Base-by-base conservation (phyloP, 768 basidiomycete genomes). In the Mycena haematopus region DNA sequence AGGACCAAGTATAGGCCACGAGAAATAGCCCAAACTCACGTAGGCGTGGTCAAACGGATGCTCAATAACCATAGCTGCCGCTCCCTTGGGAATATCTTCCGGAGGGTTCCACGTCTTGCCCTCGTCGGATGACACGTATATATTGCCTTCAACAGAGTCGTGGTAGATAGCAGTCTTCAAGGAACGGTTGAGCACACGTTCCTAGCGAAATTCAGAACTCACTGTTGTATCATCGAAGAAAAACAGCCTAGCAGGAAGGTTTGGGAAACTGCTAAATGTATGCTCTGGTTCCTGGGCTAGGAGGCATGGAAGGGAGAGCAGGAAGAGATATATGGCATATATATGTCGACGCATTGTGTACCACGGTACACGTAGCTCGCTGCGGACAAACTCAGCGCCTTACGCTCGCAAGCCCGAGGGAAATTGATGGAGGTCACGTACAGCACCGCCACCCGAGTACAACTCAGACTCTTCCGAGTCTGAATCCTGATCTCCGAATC, bases 191-290 rank as follows among this genome's bases (percentile, higher is more conserved):
- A 72, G 61, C 19, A 52, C 27, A 36, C 42, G 25, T 38, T 29
- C n/a, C 14, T 51, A 49, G 45, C 31, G 47, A 47, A 36, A 51
- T 14, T 40, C 54, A 42, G 56, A 51, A 79, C 90, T 68, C 68
- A 96, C 96, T 31, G 89, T 76, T 8, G 93, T 89, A 77, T 97
- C 96, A 65, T 98, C 92, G 77, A 99, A 97, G 82, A 95, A 98
- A 79, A 91, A 92, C 55, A 96, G 72, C 68, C 84, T 82, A 14
- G 84, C 84, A 10, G 95, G 94, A 36, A 92, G 77, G 73, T 91
- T 91, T 51, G 84, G 70, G 74, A 96, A 92, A 59, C 80, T 76
- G 35, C 76, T 81, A 56, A 88, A 68, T 7, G 75, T 63, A 65
- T 82, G 77, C 61, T 81, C 72, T 68, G 87, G 88, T 27, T 81